Base-by-base conservation (phyloP, 345 rosid species). In the Brassica cretica region DNA sequence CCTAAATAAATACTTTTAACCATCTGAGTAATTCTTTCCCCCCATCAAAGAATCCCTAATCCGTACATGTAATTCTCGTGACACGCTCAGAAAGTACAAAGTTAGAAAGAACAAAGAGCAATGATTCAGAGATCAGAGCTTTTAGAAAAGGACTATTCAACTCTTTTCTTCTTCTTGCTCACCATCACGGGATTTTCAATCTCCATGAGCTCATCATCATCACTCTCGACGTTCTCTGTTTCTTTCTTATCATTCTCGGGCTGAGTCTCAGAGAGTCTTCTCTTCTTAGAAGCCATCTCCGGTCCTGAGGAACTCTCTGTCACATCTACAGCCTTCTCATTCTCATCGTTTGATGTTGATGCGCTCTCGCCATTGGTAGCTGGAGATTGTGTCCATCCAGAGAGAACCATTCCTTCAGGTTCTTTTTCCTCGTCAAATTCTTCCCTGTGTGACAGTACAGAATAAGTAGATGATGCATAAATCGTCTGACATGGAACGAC, bases 381-480 rank as follows among this genome's bases (percentile, higher is more conserved):
- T 58, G 89, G 83, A 80, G 88, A 75, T 74, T 82, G 89, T 68
- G 86, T 84, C 99, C 98, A 95, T 82, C 99, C 98, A 61, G 82
- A 86, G 44, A 93, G 97, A 72, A 91, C 85, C 99, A 95, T 91
- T 81, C 89, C 96, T 81, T 95, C 99, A 1, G 98, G 96, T 84
- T 95, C 99, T 78, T 90, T 93, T 85, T 95, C 99, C 80, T 89
- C 93, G 4, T 95, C 97, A 74, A 95, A 95, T 73, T 89, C 92
- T 68, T 91, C 98, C 85, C 99, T 95, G 82, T 95, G 79, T 59
- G 32, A 30, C 68, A 61, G 6, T 32, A 55, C 61, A 66, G 35
- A 75, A 14, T 61, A 64, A 71, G 5, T n/a, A 19, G 11, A 30
- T 27, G n/a, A 62, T 72, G 41, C 18, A 14, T 27, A 30, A 79